Conservation (phyloP, 305 asterid genomes). For the Stenogyne calaminthoides region DNA sequence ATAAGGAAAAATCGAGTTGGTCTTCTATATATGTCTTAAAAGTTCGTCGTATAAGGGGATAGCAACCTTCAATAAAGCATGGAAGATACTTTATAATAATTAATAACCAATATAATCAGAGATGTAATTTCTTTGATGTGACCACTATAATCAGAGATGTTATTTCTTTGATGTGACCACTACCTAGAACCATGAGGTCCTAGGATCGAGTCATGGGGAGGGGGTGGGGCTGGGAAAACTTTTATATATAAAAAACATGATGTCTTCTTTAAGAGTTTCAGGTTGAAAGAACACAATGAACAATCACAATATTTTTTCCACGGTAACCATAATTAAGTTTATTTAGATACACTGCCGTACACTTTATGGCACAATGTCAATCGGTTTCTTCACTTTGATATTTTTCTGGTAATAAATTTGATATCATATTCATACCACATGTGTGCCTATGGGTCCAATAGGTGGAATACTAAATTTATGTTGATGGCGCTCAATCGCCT, state of each 20-base stretch:
- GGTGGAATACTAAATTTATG: constrained; percentile 73
- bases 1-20: neutral
- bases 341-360: too few relatives aligned
- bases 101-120: neutral
- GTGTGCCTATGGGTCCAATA: constrained; percentile 92
- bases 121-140: neutral
- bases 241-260: neutral
- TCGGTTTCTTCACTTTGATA: neutral
- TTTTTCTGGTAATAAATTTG: neutral
- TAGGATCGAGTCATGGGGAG: too few relatives aligned
- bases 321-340: too few relatives aligned
- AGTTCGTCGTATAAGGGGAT: too few relatives aligned
- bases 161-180: neutral
- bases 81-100: neutral
- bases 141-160: neutral
- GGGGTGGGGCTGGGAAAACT: too few relatives aligned
- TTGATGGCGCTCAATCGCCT: constrained; percentile 74
- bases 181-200: too few relatives aligned
- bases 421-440: constrained; percentile 68
- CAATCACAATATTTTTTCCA: too few relatives aligned
- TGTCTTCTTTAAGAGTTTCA: neutral
- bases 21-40: neutral
- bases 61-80: neutral
- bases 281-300: too few relatives aligned
- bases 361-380: neutral